Conservation (phyloP, 805 yeast species). For the Wickerhamomyces chaumierensis region DNA sequence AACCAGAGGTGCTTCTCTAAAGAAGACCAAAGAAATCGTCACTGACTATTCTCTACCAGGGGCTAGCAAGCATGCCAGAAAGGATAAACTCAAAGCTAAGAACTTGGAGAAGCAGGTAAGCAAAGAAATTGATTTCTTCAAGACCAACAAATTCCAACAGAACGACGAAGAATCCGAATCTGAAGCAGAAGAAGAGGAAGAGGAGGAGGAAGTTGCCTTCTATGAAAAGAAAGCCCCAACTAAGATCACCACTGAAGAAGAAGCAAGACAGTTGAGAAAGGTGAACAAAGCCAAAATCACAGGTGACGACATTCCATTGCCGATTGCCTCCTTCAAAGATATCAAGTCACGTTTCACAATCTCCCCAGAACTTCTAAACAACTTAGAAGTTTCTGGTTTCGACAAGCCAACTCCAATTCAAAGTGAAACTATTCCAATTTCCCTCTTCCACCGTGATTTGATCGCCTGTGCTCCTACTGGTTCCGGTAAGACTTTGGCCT, state of each 20-base stretch:
- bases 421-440: conserved; percentile 75
- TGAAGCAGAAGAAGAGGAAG: conserved; percentile 19
- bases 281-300: conserved; percentile 55
- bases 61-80: conserved; percentile 13
- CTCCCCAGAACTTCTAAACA: conserved; percentile 40
- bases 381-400: conserved; percentile 60
- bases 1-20: conserved; percentile 75
- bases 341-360: conserved; percentile 57
- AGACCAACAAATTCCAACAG: conserved; percentile 31
- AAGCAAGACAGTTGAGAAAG: conserved; percentile 53
- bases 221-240: conserved; percentile 26
- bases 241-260: conserved; percentile 38
- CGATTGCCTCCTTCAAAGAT: conserved; percentile 84
- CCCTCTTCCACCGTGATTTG: conserved; percentile 61
- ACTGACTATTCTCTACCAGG: conserved; percentile 20
- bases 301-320: conserved; percentile 83
- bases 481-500: conserved; percentile 93
- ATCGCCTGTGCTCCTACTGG: conserved; percentile 98
- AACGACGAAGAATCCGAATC: conserved; percentile 16
- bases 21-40: conserved; percentile 31
- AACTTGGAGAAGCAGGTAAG: conserved; percentile 40
- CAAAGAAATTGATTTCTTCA: conserved; percentile 77
- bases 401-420: conserved; percentile 89
- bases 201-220: conserved; percentile 13
- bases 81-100: conserved; percentile 24